These are phyloP conservation scores for Xylaria sp. DNA, from an alignment of 2,329 filamentous ascomycete genomes.

Conservation along the genomic window DNA sequence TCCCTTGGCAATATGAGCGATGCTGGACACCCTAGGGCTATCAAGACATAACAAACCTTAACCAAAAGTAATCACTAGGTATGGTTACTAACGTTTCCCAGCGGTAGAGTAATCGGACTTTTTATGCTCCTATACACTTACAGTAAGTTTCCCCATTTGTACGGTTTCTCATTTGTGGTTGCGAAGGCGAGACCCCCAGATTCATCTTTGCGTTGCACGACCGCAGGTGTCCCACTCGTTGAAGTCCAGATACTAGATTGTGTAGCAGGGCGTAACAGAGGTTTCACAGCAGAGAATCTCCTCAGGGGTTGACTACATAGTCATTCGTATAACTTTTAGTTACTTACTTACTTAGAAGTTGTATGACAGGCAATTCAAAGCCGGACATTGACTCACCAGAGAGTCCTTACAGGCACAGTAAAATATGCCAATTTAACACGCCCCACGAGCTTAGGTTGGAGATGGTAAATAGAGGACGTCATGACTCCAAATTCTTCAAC, in stretches of 20 bases:
- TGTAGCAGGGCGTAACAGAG: not conserved
- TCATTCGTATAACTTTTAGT: conserved; percentile 3
- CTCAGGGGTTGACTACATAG: conserved; percentile 12
- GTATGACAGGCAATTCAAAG: not conserved
- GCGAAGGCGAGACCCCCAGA: conserved; percentile 17
- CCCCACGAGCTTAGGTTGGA: not conserved
- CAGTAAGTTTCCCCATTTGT: conserved; percentile 23
- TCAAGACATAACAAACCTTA: conserved; percentile 48
- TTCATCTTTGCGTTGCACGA: not conserved
- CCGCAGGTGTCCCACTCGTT: conserved; percentile 3
- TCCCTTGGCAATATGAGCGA: conserved; percentile 60
- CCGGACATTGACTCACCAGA: conserved; percentile 14
- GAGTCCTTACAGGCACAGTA: not conserved
- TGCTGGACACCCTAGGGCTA: not conserved
- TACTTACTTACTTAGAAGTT: not conserved
- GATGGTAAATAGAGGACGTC: not conserved
- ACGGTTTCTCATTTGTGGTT: conserved; percentile 18
- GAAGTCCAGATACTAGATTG: conserved; percentile 1
- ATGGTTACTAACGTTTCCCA: conserved; percentile 10
- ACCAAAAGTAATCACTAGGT: conserved; percentile 53
- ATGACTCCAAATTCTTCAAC: not conserved
- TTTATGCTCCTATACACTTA: conserved; percentile 17
- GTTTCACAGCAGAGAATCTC: conserved; percentile 3
- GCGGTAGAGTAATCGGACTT: not conserved
- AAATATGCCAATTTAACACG: conserved; percentile 9